Conservation (phyloP, 495 filamentous ascomycete genomes). For the Schizothecium vesticola region DNA sequence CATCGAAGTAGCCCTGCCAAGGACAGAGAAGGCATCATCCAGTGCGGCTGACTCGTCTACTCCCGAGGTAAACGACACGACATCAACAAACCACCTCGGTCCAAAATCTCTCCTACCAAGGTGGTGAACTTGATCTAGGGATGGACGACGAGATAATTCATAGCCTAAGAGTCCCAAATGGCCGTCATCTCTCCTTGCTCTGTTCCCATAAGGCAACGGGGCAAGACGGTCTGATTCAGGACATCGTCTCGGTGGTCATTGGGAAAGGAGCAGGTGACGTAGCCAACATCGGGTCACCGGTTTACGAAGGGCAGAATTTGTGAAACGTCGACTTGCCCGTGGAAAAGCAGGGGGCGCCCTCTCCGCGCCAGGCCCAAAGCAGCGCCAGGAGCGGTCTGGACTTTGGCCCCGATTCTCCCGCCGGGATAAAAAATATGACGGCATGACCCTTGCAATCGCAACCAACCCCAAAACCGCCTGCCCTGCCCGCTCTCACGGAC, state of each 20-base stretch:
- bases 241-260: background rate
- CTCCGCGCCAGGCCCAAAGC: background rate
- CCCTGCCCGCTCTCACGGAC: background rate
- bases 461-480: background rate
- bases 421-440: slow-evolving; percentile 15
- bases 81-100: background rate
- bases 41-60: background rate
- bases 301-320: background rate
- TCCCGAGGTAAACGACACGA: background rate
- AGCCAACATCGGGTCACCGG: background rate
- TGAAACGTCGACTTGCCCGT: background rate
- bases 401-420: slow-evolving; percentile 1
- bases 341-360: background rate
- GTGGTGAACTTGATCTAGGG: background rate
- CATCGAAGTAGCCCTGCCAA: background rate
- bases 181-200: background rate
- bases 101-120: background rate
- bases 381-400: slow-evolving; percentile 9
- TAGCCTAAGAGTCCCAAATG: background rate
- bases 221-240: background rate
- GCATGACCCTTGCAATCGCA: slow-evolving; percentile 20
- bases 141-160: background rate
- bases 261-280: background rate
- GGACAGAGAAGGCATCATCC: background rate
- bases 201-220: background rate